phyloP scores from a whole-genome alignment of 1,284 basidiomycete genomes.

The Porogramme epimiltina region DNA sequence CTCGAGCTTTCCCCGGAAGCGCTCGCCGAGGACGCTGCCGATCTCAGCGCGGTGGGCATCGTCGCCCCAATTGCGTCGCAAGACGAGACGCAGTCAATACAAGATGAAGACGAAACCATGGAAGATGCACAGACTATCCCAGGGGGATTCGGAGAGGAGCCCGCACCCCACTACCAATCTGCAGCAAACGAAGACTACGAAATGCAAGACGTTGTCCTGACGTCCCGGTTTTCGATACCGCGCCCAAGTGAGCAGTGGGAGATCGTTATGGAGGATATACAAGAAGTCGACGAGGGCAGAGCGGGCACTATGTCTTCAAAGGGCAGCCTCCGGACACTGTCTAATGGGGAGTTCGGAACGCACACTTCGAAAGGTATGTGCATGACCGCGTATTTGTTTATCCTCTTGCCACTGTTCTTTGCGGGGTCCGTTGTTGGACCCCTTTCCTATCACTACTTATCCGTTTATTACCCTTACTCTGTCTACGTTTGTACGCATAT shows the following conservation, averaged over 20 bases:
- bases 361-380: slow-evolving; percentile 61
- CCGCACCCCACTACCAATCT: slow-evolving; percentile 5
- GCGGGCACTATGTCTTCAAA: slow-evolving; percentile 52
- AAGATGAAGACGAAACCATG: slow-evolving; percentile 12
- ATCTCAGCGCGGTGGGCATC: too few relatives aligned
- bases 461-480: too few relatives aligned
- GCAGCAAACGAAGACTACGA: slow-evolving; percentile 13
- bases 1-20: slow-evolving; percentile 52
- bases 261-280: slow-evolving; percentile 73
- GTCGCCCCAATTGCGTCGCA: not conserved
- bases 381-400: slow-evolving; percentile 2
- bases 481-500: too few relatives aligned
- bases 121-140: not conserved
- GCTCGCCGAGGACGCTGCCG: slow-evolving; percentile 41
- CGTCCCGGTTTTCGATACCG: slow-evolving; percentile 33
- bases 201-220: slow-evolving; percentile 16
- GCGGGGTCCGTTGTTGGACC: too few relatives aligned
- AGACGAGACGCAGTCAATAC: slow-evolving; percentile 14
- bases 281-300: slow-evolving; percentile 57
- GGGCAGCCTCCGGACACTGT: slow-evolving; percentile 36
- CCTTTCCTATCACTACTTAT: too few relatives aligned
- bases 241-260: slow-evolving; percentile 78
- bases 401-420: not conserved
- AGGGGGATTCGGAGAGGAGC: slow-evolving; percentile 21
- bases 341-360: slow-evolving; percentile 67